phyloP scores from a whole-genome alignment of 257 asterid species.

The Ilex aquifolium region DNA sequence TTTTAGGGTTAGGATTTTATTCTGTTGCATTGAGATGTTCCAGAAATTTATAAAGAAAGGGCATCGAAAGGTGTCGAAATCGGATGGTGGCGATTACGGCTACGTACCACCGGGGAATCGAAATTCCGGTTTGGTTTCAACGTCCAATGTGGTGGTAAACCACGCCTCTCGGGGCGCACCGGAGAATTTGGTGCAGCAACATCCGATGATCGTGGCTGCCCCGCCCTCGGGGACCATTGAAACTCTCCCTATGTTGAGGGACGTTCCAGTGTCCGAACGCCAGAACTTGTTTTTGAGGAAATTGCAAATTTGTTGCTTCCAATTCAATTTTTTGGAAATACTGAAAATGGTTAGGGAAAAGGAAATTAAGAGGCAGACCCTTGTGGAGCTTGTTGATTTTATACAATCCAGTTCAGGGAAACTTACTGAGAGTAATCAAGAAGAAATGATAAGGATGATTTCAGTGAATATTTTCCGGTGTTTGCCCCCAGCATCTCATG shows the following conservation, averaged over 20 bases:
- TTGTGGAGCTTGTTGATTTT: conserved; percentile 65
- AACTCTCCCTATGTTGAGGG: conserved; percentile 54
- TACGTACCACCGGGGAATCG: conserved; percentile 14
- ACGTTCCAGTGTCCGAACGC: conserved; percentile 51
- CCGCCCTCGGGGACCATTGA: conserved; percentile 41
- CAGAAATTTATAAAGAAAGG: conserved; percentile 44
- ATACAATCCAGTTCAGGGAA: conserved; percentile 52
- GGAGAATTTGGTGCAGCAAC: conserved; percentile 7
- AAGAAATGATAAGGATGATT: conserved; percentile 69
- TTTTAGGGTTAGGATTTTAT: conserved; percentile 25
- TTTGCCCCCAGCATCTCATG: conserved; percentile 59
- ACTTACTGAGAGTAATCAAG: conserved; percentile 56
- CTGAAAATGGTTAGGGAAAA: conserved; percentile 53
- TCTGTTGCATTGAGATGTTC: conserved; percentile 26
- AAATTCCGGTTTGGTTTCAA: conserved; percentile 34
- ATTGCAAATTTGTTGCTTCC: conserved; percentile 53
- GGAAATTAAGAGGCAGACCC: conserved; percentile 63
- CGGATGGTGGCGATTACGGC: conserved; percentile 30
- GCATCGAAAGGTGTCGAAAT: conserved; percentile 42
- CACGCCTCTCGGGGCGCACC: conserved; percentile 31
- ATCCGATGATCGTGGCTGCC: conserved; percentile 10
- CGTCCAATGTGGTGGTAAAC: conserved; percentile 35
- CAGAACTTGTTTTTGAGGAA: conserved; percentile 53
- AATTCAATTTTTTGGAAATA: conserved; percentile 49
- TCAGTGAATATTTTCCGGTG: conserved; percentile 60